These are phyloP conservation scores for Fomitopsis palustris DNA, from an alignment of 1,284 basidiomycete genomes.

Conservation along the genomic window DNA sequence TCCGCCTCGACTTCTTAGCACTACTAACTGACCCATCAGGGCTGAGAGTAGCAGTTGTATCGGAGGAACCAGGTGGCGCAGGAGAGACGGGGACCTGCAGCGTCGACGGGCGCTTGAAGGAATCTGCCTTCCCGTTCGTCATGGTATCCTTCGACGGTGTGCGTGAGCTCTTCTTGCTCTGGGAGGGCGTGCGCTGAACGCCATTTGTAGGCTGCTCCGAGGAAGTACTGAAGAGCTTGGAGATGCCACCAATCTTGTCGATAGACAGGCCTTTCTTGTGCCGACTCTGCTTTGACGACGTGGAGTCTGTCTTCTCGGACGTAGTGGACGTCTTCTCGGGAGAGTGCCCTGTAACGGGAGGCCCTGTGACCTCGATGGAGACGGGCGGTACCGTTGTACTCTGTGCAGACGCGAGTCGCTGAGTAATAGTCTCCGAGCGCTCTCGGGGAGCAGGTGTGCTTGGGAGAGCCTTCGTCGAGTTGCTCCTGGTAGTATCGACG, in stretches of 20 bases:
- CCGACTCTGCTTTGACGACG: slow-evolving; percentile 40
- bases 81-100: slow-evolving; percentile 28
- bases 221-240: slow-evolving; percentile 51
- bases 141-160: slow-evolving; percentile 23
- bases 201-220: slow-evolving; percentile 20
- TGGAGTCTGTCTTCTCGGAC: slow-evolving; percentile 27
- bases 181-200: slow-evolving; percentile 39
- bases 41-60: slow-evolving; percentile 29
- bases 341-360: slow-evolving; percentile 35
- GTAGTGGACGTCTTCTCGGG: slow-evolving; percentile 27
- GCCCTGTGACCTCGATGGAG: slow-evolving; percentile 46
- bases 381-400: slow-evolving; percentile 29
- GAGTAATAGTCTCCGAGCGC: slow-evolving; percentile 13
- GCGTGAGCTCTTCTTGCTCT: slow-evolving; percentile 25
- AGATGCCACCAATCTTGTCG: slow-evolving; percentile 74
- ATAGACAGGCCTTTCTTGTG: slow-evolving; percentile 63
- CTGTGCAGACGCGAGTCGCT: slow-evolving; percentile 2
- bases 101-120: slow-evolving; percentile 32
- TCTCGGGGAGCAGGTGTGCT: slow-evolving; percentile 23
- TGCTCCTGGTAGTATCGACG: slow-evolving; percentile 28
- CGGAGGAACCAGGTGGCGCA: slow-evolving; percentile 13
- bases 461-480: slow-evolving; percentile 28
- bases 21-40: slow-evolving; percentile 31
- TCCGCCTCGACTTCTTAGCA: slow-evolving; percentile 60
- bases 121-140: slow-evolving; percentile 14